Conservation (phyloP, 306 rosid genomes). For the Cercis canadensis region DNA sequence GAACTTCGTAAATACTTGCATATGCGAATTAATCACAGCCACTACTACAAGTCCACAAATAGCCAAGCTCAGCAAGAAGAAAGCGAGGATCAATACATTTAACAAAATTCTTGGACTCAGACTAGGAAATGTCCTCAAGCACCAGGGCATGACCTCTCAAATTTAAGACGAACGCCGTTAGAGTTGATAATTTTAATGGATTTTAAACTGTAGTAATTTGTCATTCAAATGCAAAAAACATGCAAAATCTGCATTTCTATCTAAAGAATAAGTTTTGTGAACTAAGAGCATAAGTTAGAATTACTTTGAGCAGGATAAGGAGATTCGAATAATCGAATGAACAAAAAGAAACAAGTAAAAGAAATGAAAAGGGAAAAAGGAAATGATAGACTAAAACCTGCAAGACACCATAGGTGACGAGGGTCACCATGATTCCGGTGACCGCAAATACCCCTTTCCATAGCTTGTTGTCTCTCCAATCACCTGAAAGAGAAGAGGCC, state of each 20-base stretch:
- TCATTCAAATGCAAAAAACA: neutral
- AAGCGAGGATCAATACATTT: neutral
- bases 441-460: constrained; percentile 78
- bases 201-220: neutral
- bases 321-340: constrained; percentile 10
- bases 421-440: constrained; percentile 87
- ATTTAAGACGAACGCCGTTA: neutral
- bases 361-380: too few species aligned
- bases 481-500: constrained; percentile 29
- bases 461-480: constrained; percentile 49
- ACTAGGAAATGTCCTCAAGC: neutral
- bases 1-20: neutral
- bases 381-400: constrained; percentile 56
- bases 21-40: constrained; percentile 11
- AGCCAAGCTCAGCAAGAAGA: neutral
- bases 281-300: neutral
- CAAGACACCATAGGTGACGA: constrained; percentile 90
- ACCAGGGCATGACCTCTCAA: neutral
- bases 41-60: neutral
- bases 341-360: neutral
- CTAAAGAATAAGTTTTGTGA: neutral
- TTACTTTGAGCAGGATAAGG: neutral
- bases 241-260: constrained; percentile 22
- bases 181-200: constrained; percentile 1
- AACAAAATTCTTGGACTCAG: neutral